Base-by-base conservation (phyloP, 164 flowering plant genomes). In the Vitis riparia region DNA sequence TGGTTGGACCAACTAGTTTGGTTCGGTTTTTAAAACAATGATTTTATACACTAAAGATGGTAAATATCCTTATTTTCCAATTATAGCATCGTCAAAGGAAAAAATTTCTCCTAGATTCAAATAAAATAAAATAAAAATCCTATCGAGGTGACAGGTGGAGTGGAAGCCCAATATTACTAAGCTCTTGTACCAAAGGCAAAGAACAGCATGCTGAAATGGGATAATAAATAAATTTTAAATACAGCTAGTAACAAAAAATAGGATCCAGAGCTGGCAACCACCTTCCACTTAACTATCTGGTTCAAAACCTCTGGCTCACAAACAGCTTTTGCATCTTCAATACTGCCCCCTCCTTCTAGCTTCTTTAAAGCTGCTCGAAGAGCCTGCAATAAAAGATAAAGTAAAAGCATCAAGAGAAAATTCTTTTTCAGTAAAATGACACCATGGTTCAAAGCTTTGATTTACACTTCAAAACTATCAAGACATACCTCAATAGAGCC, bases 311-410 rank as follows among this genome's bases (percentile, higher is more conserved):
- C 86, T 37, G 93, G 91, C 47, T 71, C 91, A 81, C 97, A 94
- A 70, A 92, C 89, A 65, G 86, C 89, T 81, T 84, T 80, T 14
- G 91, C 96, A 82, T 92, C 94, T 65, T 86, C 91, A 74, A 88
- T 73, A 66, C 78, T 80, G 70, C 86, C 52, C 1, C 89, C 88
- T 55, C 74, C 85, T 48, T 88, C 89, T 53, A 92, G 75, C 81
- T 76, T 88, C 70, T 77, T 71, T 62, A 88, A 57, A 64, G 99
- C 99, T 57, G 87, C 66, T 65, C 82, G 83, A 66, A 87, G 61
- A 72, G 95, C 97, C 99, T 94, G 78, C 72, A 78, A 4, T 56
- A 8, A 7, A 65, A 47, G 5, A 30, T 16, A 8, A 15, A 68
- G 32, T 50, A 15, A 58, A 55, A n/a, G 13, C 32, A 66, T 3